phyloP scores from a whole-genome alignment of 352 stramenopile species.

The Globisporangium canariense region DNA sequence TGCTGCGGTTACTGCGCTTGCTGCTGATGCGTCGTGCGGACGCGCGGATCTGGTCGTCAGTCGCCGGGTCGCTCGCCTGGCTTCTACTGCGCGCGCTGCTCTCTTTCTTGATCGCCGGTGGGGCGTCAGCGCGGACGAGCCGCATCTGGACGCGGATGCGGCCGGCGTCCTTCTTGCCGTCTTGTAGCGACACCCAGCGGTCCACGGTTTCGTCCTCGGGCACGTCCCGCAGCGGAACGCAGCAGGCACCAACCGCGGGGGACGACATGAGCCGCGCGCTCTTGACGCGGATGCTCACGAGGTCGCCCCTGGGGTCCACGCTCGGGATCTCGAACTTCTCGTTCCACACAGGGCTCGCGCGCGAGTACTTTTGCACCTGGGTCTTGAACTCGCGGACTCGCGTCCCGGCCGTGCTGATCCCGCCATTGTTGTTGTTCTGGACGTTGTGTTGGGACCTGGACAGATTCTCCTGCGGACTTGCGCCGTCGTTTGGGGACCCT shows the following conservation, averaged over 20 bases:
- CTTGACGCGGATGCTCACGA: constrained; percentile 75
- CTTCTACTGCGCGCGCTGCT: neutral
- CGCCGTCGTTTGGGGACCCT: constrained; percentile 2
- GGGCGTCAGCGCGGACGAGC: constrained; percentile 36
- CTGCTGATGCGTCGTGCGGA: neutral
- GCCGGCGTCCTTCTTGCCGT: constrained; percentile 53
- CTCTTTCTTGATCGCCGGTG: constrained; percentile 22
- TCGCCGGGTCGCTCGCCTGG: constrained; percentile 4
- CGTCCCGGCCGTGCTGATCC: constrained; percentile 5
- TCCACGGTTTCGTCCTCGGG: constrained; percentile 43
- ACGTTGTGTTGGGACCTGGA: neutral
- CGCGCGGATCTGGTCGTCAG: neutral
- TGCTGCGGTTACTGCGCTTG: constrained; percentile 14
- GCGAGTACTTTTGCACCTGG: constrained; percentile 52
- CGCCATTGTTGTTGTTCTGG: neutral
- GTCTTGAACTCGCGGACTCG: constrained; percentile 61
- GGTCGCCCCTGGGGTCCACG: constrained; percentile 35
- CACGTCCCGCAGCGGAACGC: constrained; percentile 44
- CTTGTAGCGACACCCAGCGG: constrained; percentile 53
- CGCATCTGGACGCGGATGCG: constrained; percentile 66
- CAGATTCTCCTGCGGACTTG: constrained; percentile 3
- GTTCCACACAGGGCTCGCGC: constrained; percentile 60
- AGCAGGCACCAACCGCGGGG: constrained; percentile 46
- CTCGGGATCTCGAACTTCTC: constrained; percentile 75
- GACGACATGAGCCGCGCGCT: constrained; percentile 64